Evolutionary conservation across 352 stramenopile genomes (phyloP).

Genomic region (Globisporangium lucens): DNA sequence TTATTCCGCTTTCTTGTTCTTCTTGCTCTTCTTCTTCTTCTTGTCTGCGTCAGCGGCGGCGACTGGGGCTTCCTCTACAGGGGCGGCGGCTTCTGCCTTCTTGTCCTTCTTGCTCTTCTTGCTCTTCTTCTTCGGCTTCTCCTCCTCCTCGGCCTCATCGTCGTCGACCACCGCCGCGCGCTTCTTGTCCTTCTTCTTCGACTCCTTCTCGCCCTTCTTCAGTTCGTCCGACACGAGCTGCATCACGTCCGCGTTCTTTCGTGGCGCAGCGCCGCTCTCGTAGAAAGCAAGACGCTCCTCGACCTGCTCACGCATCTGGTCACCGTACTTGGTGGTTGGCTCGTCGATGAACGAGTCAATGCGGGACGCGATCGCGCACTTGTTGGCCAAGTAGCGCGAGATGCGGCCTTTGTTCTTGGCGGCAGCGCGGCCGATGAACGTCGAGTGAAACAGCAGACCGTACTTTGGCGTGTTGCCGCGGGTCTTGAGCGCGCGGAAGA

Average conservation of each 20-base stretch:
- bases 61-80: conserved; percentile 15
- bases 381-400: conserved; percentile 99
- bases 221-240: conserved; percentile 92
- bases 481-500: conserved; percentile 99
- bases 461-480: conserved; percentile 99
- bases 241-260: conserved; percentile 99
- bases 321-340: conserved; percentile 95
- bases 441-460: conserved; percentile 99
- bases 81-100: conserved; percentile 26
- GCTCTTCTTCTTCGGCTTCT: conserved; percentile 76
- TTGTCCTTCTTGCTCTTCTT: conserved; percentile 80
- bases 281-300: conserved; percentile 99
- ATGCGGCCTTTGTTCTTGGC: conserved; percentile 99
- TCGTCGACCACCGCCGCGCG: conserved; percentile 56
- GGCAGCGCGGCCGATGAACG: conserved; percentile 98
- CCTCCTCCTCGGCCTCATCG: conserved; percentile 56
- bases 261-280: conserved; percentile 95
- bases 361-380: conserved; percentile 98
- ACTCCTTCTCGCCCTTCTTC: conserved; percentile 71
- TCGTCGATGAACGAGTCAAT: conserved; percentile 99
- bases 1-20: conserved; percentile 77
- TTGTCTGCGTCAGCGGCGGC: conserved; percentile 39
- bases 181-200: conserved; percentile 86
- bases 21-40: conserved; percentile 82
- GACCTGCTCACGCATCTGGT: conserved; percentile 99